Conservation (phyloP, 176 grass and related monocot species). For the Oryza coarctata region DNA sequence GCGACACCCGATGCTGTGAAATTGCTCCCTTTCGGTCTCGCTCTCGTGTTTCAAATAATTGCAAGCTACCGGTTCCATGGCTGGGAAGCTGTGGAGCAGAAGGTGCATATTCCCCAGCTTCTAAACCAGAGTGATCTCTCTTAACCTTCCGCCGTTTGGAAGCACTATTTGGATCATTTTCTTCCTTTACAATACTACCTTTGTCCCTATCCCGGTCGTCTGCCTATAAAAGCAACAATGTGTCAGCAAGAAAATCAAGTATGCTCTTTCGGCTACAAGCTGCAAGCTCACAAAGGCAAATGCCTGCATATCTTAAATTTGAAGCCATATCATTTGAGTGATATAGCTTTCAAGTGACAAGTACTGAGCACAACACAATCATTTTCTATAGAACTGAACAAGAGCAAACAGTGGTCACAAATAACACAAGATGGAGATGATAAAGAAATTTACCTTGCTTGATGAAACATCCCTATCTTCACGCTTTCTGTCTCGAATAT, state of each 20-base stretch:
- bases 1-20: conserved; percentile 61
- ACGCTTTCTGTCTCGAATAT: conserved; percentile 75
- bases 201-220: conserved; percentile 94
- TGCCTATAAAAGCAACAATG: conserved; percentile 48
- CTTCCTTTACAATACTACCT: conserved; percentile 62
- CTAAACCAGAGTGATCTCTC: conserved; percentile 67
- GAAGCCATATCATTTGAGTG: background rate
- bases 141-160: conserved; percentile 86
- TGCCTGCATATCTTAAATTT: background rate
- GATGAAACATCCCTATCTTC: conserved; percentile 78
- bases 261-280: background rate
- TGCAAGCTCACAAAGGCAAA: conserved; percentile 19
- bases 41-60: conserved; percentile 66
- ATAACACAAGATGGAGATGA: background rate
- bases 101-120: conserved; percentile 79
- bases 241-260: conserved; percentile 14
- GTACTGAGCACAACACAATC: background rate
- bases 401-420: background rate
- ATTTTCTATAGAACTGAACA: conserved; percentile 19
- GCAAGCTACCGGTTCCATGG: conserved; percentile 43
- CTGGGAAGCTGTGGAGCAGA: conserved; percentile 51
- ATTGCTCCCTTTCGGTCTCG: conserved; percentile 75
- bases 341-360: background rate
- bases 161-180: conserved; percentile 58
- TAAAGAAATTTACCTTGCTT: conserved; percentile 64